Base-by-base conservation (phyloP, 1,139 yeast genomes). In the Suhomyces kunorum region DNA sequence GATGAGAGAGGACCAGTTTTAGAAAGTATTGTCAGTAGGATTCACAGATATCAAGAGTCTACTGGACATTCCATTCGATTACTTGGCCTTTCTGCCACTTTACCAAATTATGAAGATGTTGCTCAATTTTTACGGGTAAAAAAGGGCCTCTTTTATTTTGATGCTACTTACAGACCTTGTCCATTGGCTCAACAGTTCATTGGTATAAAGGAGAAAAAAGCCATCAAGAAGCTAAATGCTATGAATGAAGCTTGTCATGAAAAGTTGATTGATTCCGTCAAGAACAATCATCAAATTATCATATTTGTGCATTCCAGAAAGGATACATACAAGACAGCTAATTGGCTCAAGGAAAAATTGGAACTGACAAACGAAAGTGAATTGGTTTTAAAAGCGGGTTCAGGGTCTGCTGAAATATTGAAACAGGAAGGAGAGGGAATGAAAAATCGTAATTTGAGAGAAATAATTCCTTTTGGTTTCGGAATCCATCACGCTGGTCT, bases 401-500 rank as follows among this genome's bases (percentile, higher is more conserved):
- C 72, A 1, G 87, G 87, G 2, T 73, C 86, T 2, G 30, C 20
- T 9, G 89, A 84, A 53, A 77, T 86, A 32, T 64, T 89, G 39
- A 68, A 66, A 27, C 73, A 76, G 40, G 96, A 87, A 58, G 71
- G 87, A 1, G 84, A 77, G 33, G 62, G 65, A 13, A 76, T 80
- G 46, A 66, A 68, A 17, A 81, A 80, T 52, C 58, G 69, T 15
- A 79, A 76, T n/a, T 58, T 89, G 31, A 74, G 78, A 42, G 81
- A 77, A 18, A 63, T 88, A 4, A 55, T 88, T 1, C 81, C 83
- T 0, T 66, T 74, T 30, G 97, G 97, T 0, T 78, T 90, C 55
- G 98, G 95, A 5, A 78, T 89, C 37, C 98, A 92, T 66, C 98
- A 92, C 71, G 98, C 98, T 26, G 98, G 98, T 22, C 71, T 92